Evolutionary conservation across 805 yeast species (phyloP), one percentile per base, ranked within the genome.

Genomic region (Candida saitoana): DNA sequence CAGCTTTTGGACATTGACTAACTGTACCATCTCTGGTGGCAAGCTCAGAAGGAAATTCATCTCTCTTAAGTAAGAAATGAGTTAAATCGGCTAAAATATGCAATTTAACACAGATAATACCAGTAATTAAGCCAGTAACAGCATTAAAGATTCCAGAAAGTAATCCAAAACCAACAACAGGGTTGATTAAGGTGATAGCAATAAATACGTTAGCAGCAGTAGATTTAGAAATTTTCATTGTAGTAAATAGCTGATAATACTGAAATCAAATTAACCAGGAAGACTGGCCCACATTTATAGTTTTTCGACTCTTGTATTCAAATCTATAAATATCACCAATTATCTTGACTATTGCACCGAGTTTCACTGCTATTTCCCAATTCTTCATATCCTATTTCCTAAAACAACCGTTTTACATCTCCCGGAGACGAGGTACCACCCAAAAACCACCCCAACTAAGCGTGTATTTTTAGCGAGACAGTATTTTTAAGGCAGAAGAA

Each of bases 1-100:
- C 56, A 37, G 62, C 63, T 34, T 49, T 44, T 24, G 62, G 62
- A 32, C 22, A 27, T 14, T 46, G 49, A 24, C 27, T 35, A 27
- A 24, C 31, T 34, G 36, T 25, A 30, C 34, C 30, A 18, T 22
- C 27, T 22, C 27, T 22, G 27, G 11, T 22, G 6, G 6, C 27
- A 22, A 22, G 27, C 6, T 6, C 27, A 22, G 27, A 11, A 11
- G 6, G 9, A 11, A 22, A 22, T 22, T 22, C 27, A 22, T 22
- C 27, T 22, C 27, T 22, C 27, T 22, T 22, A 11, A 22, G 6
- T 11, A 22, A 22, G 27, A 22, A 22, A 11, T 22, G 27, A 11
- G 27, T 22, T 11, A 22, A 22, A 22, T 22, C 27, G 27, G 27
- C 27, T 11, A 22, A 22, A 11, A 22, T 22, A 7, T 11, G 6